Evolutionary conservation across 768 basidiomycete genomes (phyloP), one percentile per base, ranked within the genome.

Genomic region (Boletus eberwhitei): DNA sequence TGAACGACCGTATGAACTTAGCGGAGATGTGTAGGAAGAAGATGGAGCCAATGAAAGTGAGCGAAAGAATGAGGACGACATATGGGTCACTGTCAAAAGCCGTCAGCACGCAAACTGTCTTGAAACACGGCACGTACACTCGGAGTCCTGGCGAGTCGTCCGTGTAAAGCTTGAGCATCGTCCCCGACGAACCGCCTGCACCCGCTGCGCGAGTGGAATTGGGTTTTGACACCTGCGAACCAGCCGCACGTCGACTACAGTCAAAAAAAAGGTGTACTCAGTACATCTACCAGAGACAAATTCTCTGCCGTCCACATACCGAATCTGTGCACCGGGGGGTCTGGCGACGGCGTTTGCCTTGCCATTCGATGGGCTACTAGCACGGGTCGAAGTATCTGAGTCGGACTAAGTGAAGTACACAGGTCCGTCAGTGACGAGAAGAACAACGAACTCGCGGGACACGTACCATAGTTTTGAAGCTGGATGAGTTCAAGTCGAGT

Each of bases 1-100:
- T 87, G 73, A 96, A 92, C 43, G 85, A 84, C 59, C 90, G 86
- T 71, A 96, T 91, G 71, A 96, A 79, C 77, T 96, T 96, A 62
- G 94, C 93, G 41, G 92, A 88, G 71, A 97, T 96, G 72, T 98
- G 95, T 39, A 97, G 88, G 87, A 96, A 97, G 85, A 98, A 97
- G 70, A 97, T 96, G 54, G 93, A 96, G 37, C 87, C 94, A 75
- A 98, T 97, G 80, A 98, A 98, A 19, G 91, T 91, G 50, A 98
- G 83, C 35, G 95, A 96, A 19, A 98, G 85, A 64, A 98, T 89
- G 56, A 98, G 85, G 59, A 97, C 94, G 63, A 97, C 94, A 77
- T 92, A 98, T 5, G 95, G 95, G 74, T 98, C 95, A 58, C 94
- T 98, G 43, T 1, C 13, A 37, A 22, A 19, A 26, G 32, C 24